A percentile compares a stretch with the other conserved stretches of the same genome.
These are phyloP conservation scores for Irineochytrium annulatum DNA, from an alignment of 192 early-diverging fungal species.

Conservation along the genomic window DNA sequence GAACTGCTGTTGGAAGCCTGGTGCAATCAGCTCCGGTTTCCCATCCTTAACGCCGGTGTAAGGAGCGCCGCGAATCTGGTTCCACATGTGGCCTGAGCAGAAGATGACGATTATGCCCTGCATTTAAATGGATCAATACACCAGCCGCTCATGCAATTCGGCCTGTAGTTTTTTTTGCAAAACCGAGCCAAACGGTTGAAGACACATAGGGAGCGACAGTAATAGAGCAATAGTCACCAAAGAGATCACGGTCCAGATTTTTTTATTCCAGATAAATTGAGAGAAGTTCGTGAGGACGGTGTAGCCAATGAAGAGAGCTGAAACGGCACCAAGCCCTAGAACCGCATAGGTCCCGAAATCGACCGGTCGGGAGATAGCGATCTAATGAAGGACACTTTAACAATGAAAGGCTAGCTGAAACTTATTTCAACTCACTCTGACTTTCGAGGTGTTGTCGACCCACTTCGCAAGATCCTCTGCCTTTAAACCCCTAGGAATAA, in stretches of 20 bases:
- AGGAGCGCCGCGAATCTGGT: slow-evolving; percentile 72
- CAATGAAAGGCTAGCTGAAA: neutral
- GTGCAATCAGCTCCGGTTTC: slow-evolving; percentile 54
- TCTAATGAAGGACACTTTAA: slow-evolving; percentile 5
- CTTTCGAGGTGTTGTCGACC: slow-evolving; percentile 38
- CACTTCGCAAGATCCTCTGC: slow-evolving; percentile 65
- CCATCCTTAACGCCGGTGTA: slow-evolving; percentile 54
- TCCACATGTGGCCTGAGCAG: slow-evolving; percentile 83
- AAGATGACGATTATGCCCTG: slow-evolving; percentile 63
- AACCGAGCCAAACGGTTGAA: too few relatives aligned
- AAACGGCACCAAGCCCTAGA: slow-evolving; percentile 32
- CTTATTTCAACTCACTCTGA: slow-evolving; percentile 30
- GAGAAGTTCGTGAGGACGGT: slow-evolving; percentile 39
- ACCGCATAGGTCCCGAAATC: slow-evolving; percentile 46
- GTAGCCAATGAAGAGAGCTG: slow-evolving; percentile 27
- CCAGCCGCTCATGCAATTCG: neutral
- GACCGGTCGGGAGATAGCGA: slow-evolving; percentile 49
- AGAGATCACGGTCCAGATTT: slow-evolving; percentile 50
- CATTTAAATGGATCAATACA: too few relatives aligned
- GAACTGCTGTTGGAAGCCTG: slow-evolving; percentile 66
- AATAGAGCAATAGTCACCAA: slow-evolving; percentile 35
- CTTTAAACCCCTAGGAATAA: slow-evolving; percentile 45
- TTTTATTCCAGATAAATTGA: slow-evolving; percentile 48
- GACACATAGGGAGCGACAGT: neutral
- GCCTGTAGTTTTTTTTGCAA: slow-evolving; percentile 1